Percentiles rank a stretch among this genome's conserved stretches.
These are phyloP conservation scores for Kluyveromyces sp. DNA, from an alignment of 1,139 yeast species.

Conservation along the genomic window DNA sequence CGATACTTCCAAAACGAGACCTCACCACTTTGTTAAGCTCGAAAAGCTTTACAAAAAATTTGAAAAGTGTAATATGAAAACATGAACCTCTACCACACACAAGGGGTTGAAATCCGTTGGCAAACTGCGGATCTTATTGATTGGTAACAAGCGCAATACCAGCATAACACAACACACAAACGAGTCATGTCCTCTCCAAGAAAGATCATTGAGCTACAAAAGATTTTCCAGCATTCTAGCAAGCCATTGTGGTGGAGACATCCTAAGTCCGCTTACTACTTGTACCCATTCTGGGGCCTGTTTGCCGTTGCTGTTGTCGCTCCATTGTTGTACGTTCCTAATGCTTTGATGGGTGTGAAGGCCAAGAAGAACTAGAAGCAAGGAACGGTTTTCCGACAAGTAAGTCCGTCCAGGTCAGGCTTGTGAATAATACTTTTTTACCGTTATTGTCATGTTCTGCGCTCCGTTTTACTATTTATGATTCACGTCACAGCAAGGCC, in stretches of 20 bases:
- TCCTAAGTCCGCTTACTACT: constrained; percentile 70
- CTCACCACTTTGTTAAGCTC: too few relatives aligned
- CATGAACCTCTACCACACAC: not conserved
- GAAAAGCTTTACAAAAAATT: too few relatives aligned
- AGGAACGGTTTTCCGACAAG: not conserved
- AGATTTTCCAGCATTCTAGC: constrained; percentile 61
- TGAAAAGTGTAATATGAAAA: not conserved
- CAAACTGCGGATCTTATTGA: too few relatives aligned
- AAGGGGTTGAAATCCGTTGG: too few relatives aligned
- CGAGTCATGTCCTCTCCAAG: constrained; percentile 24
- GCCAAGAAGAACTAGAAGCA: constrained; percentile 32
- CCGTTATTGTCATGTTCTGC: too few relatives aligned
- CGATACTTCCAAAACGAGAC: not conserved
- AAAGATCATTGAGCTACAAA: constrained; percentile 71
- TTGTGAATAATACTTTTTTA: too few relatives aligned
- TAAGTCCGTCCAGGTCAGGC: too few relatives aligned
- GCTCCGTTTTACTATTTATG: constrained; percentile 1
- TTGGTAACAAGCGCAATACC: too few relatives aligned
- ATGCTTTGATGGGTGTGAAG: constrained; percentile 70
- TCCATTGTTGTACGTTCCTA: constrained; percentile 70
- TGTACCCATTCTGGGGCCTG: constrained; percentile 86
- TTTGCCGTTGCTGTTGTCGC: constrained; percentile 66
- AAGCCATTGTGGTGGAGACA: constrained; percentile 74
- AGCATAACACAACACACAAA: not conserved
- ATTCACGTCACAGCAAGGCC: not conserved